Base-by-base conservation (phyloP, 1,139 yeast species). In the Kurtzmaniella quercitrusa region DNA sequence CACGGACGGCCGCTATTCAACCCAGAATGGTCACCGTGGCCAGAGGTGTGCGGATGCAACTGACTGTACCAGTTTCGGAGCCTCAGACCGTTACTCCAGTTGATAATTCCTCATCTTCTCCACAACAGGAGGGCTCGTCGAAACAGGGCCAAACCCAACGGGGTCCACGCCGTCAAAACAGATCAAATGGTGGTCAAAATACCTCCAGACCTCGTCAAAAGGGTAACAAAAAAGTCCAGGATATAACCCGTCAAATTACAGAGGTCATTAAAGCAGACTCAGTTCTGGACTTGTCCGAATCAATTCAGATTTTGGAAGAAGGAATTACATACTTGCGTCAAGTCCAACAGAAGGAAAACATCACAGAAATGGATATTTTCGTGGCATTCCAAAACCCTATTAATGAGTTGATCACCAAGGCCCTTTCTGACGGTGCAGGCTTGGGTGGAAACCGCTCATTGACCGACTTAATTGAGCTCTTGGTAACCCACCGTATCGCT, bases 281-380 rank as follows among this genome's bases (percentile, higher is more conserved):
- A 3, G 40, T 48, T 15, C 44, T 42, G 3, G 61, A 60, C 38
- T 48, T 66, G 26, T 39, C 50, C 3, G 76, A 70, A 45, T 54
- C 68, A 17, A 49, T 63, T 21, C 71, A 63, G 34, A 69, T 72
- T 43, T 61, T 70, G 39, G 74, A 69, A 39, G 77, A 72, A 51
- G 77, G 76, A 2, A 54, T 71, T 34, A 49, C 64, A 26, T 72
- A 68, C 50, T 56, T 72, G 45, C 56, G 72, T 41, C 71, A 69
- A 38, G 58, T 71, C 44, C 71, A 70, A 50, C 50, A 42, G 3
- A 53, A 59, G 1, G 77, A 71, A 50, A 50, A 47, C 15, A 66
- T 72, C 43, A 46, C 53, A 6, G 61, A 59, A 14, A 52, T 47
- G 9, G 47, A 51, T n/a, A 49, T 69, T 37, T 60, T 51, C 43